These are phyloP conservation scores for Sordariomycetes sp. DNA, from an alignment of 2,329 filamentous ascomycete species.

Conservation along the genomic window DNA sequence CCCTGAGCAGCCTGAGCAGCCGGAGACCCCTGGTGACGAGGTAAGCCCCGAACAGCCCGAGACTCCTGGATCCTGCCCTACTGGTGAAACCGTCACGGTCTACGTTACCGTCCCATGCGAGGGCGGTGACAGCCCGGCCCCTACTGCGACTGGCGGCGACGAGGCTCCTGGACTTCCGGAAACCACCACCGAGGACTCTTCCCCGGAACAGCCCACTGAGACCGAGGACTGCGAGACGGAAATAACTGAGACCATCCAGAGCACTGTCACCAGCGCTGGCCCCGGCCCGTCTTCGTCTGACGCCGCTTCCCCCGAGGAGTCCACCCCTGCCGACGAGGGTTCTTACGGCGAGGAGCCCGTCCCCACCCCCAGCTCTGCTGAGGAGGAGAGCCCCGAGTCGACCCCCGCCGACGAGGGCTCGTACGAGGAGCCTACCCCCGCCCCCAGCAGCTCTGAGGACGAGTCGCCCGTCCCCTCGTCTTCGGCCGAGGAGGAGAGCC, in stretches of 20 bases:
- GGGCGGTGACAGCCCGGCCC: neutral
- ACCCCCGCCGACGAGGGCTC: too few species aligned
- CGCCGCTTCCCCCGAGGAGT: too few species aligned
- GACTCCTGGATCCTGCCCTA: neutral
- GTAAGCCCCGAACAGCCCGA: neutral
- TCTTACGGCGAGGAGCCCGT: constrained; percentile 15
- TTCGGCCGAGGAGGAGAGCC: too few species aligned
- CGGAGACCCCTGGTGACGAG: neutral
- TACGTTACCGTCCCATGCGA: constrained; percentile 14
- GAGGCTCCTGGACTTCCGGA: neutral
- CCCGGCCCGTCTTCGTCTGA: too few species aligned
- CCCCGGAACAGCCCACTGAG: neutral
- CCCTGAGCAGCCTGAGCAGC: neutral
- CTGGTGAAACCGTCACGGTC: constrained; percentile 11
- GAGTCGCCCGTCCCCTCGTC: too few species aligned
- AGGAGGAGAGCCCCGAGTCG: neutral
- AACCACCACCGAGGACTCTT: neutral
- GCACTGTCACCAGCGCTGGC: neutral
- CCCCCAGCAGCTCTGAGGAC: too few species aligned
- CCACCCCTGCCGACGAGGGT: neutral
- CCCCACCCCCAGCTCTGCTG: neutral
- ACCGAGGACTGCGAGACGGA: neutral
- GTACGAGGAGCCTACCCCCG: too few species aligned
- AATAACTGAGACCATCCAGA: neutral
- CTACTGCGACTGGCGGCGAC: neutral